Base-by-base conservation (phyloP, 305 asterid species). In the Stenogyne calaminthoides region DNA sequence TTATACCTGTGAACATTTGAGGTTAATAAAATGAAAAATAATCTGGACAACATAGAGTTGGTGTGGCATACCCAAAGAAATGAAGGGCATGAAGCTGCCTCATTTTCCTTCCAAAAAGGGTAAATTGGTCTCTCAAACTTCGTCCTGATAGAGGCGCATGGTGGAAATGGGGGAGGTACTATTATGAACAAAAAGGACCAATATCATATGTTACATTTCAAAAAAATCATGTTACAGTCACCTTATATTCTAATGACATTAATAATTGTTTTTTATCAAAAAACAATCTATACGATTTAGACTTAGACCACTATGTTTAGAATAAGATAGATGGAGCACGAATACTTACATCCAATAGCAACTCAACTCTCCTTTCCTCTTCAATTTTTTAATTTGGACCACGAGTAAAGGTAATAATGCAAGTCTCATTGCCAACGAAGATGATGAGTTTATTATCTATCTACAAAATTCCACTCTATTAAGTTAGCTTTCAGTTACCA, bases 131-230 rank as follows among this genome's bases (percentile, higher is more conserved):
- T 68, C 72, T 76, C 80, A 82, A 63, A 82, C 89, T 87, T 79
- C 83, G 78, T 84, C 87, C 89, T 75, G 97, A 91, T 83, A 81
- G 77, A 80, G 90, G 93, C n/a, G n/a, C n/a, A n/a, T n/a, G 92
- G 95, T 72, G 97, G 97, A 70, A 91, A 88, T 72, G 93, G 96
- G 74, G 78, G n/a, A n/a, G n/a, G n/a, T n/a, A n/a, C n/a, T n/a
- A n/a, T n/a, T n/a, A n/a, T n/a, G 77, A 78, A 80, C 73, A 71
- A 86, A 87, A 72, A 64, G 74, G 32, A 64, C 60, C 66, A 76
- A 60, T 58, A 64, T 37, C 49, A 80, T 67, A 76, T 80, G 84
- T 61, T 49, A 70, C 57, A 42, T 73, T 56, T 59, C 61, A 54
- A 36, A 75, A 64, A 39, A 57, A n/a, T 37, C 14, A 29, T 36